A percentile compares a stretch with the other conserved stretches of the same genome.
phyloP scores from a whole-genome alignment of 495 filamentous ascomycete genomes.

The Halenospora varia region DNA sequence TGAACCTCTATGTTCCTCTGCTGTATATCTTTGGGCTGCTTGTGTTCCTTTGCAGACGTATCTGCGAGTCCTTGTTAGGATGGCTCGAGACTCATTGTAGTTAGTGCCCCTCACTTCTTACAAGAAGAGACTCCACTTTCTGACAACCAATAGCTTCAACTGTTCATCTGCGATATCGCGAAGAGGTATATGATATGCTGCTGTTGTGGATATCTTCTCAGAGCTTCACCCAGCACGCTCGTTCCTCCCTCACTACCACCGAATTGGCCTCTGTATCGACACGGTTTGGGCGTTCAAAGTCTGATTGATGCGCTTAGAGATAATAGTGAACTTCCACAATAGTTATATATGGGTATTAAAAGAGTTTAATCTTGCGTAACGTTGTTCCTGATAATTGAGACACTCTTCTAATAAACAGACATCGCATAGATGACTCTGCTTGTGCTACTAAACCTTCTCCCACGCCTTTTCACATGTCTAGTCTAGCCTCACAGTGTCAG shows the following conservation, averaged over 20 bases:
- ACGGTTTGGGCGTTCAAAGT: too few relatives aligned
- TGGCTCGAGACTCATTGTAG: slow-evolving; percentile 15
- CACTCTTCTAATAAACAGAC: too few relatives aligned
- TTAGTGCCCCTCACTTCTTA: slow-evolving; percentile 4
- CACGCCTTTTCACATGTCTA: too few relatives aligned
- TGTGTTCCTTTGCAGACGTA: slow-evolving; percentile 11
- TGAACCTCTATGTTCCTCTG: slow-evolving; percentile 59
- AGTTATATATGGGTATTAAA: too few relatives aligned
- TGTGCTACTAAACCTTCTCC: too few relatives aligned
- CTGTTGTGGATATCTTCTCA: slow-evolving; percentile 14
- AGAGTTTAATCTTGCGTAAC: too few relatives aligned
- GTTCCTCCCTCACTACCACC: slow-evolving; percentile 6
- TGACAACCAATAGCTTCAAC: slow-evolving; percentile 15
- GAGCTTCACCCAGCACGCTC: slow-evolving; percentile 12
- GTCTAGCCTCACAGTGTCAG: too few relatives aligned
- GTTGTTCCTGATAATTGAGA: too few relatives aligned
- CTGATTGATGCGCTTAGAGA: too few relatives aligned
- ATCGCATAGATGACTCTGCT: too few relatives aligned
- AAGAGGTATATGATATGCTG: slow-evolving; percentile 15
- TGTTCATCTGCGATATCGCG: not conserved
- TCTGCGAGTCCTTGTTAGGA: slow-evolving; percentile 13
- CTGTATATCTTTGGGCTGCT: slow-evolving; percentile 14
- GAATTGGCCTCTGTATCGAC: slow-evolving; percentile 10
- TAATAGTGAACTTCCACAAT: too few relatives aligned
- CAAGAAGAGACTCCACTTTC: slow-evolving; percentile 7